Percentiles rank a stretch among this genome's conserved stretches.
Evolutionary conservation across 1,139 yeast genomes (phyloP).

Genomic region (Magnusiomyces clavatus): DNA sequence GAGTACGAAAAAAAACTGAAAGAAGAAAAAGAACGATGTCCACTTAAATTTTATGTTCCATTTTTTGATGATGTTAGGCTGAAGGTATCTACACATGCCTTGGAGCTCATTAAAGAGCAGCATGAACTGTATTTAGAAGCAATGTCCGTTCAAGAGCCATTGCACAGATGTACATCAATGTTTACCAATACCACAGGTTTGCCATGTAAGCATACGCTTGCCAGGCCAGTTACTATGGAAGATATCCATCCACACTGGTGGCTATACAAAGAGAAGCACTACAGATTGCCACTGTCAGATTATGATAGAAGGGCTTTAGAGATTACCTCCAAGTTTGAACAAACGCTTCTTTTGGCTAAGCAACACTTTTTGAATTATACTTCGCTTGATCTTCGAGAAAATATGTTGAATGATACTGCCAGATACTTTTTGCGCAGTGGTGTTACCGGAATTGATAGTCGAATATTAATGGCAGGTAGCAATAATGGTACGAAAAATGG

Average conservation of each 20-base stretch:
- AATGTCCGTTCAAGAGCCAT: conserved; percentile 7
- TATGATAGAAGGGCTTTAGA: conserved; percentile 9
- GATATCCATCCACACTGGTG: conserved; percentile 16
- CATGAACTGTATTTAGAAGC: conserved; percentile 15
- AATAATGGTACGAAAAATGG: neutral
- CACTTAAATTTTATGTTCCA: conserved; percentile 13
- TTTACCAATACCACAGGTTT: conserved; percentile 14
- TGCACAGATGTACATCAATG: conserved; percentile 13
- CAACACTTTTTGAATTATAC: conserved; percentile 11
- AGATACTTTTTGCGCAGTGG: conserved; percentile 11
- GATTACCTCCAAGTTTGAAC: conserved; percentile 12
- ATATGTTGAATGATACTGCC: conserved; percentile 8
- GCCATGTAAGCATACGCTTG: conserved; percentile 14
- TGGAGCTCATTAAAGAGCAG: conserved; percentile 15
- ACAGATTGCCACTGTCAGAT: conserved; percentile 8
- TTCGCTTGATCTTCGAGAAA: conserved; percentile 11
- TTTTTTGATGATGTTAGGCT: conserved; percentile 15
- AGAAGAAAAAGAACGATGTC: conserved; percentile 10
- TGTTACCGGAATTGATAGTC: conserved; percentile 7
- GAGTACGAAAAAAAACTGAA: conserved; percentile 8
- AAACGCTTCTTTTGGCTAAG: conserved; percentile 8
- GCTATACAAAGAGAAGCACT: conserved; percentile 8
- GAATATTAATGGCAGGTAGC: neutral
- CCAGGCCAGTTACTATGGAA: conserved; percentile 14
- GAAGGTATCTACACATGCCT: conserved; percentile 12